Evolutionary conservation across 192 early-diverging fungal genomes (phyloP), one percentile per base, ranked within the genome.

Genomic region (Cetraspora pellucida): DNA sequence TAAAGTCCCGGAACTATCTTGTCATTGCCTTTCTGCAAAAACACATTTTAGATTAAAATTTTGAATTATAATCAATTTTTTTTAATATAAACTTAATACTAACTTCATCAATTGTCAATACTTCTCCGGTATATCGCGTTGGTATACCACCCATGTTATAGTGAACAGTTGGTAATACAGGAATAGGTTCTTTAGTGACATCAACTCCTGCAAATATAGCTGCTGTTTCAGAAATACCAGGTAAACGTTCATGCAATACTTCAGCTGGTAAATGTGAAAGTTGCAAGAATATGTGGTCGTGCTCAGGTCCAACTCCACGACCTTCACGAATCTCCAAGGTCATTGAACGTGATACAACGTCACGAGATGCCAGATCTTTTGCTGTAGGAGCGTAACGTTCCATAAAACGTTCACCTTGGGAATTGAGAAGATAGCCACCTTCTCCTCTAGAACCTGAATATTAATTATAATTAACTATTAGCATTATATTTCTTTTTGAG

Each of bases 91-190:
- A 19, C 16, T 37, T 49, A 23, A 50, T 25, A 11, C 23, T 37
- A 63, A 76, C 83, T 6, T 88, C 81, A 67, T 90, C 86, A 75
- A 90, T 84, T 65, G 85, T 88, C 82, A 99, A 86, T 44, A 97
- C 97, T 87, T 99, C 95, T 72, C 97, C 97, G 75, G 95, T 97
- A 91, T 95, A 97, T 70, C 88, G 89, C 31, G 97, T 98, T 45
- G 97, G 97, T 75, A 99, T 97, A 85, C 97, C 96, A 79, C 97
- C 97, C 95, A 99, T 97, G 89, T 97, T 99, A 92, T 97, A 97
- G 87, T 99, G 97, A 79, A 98, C 97, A 75, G 97, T 97, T 74
- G 97, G 97, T 54, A 99, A 89, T 55, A 99, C 96, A 10, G 97
- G 97, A 81, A 99, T 99, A 44, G 97, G 96, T 83, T 98, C 95